Conservation (phyloP, 148 eudicot genomes). For the Agrostemma githago region DNA sequence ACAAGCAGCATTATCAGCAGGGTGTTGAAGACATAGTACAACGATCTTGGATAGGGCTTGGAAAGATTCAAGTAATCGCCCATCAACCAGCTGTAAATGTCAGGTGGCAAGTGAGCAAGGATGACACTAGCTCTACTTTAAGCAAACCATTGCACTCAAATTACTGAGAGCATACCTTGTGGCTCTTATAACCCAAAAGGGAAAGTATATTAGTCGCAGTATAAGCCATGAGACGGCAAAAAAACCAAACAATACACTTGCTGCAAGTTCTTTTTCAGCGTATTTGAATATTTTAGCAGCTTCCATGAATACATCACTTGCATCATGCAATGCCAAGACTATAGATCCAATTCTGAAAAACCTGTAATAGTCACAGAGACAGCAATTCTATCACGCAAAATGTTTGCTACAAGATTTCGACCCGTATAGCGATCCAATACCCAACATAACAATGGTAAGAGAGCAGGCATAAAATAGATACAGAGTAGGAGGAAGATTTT, state of each 20-base stretch:
- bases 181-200: conserved; percentile 78
- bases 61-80: conserved; percentile 47
- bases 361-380: conserved; percentile 31
- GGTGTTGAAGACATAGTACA: conserved; percentile 80
- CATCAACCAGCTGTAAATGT: conserved; percentile 49
- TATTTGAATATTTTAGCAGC: conserved; percentile 92
- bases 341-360: conserved; percentile 81
- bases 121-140: conserved; percentile 2
- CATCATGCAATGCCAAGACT: conserved; percentile 89
- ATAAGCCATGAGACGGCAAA: conserved; percentile 93
- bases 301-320: conserved; percentile 88
- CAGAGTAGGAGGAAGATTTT: no score
- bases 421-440: neutral
- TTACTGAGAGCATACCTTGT: conserved; percentile 51
- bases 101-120: conserved; percentile 11
- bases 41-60: conserved; percentile 33
- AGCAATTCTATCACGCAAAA: conserved; percentile 7
- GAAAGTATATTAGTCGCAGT: conserved; percentile 76
- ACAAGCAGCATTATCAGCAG: conserved; percentile 77
- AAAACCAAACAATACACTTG: conserved; percentile 73
- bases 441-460: neutral
- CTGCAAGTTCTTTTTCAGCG: conserved; percentile 83
- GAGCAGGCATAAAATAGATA: neutral
- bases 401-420: neutral
- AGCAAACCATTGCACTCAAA: conserved; percentile 5